Conservation (phyloP, 192 early-diverging fungal species). For the Lunasporangiospora selenospora region DNA sequence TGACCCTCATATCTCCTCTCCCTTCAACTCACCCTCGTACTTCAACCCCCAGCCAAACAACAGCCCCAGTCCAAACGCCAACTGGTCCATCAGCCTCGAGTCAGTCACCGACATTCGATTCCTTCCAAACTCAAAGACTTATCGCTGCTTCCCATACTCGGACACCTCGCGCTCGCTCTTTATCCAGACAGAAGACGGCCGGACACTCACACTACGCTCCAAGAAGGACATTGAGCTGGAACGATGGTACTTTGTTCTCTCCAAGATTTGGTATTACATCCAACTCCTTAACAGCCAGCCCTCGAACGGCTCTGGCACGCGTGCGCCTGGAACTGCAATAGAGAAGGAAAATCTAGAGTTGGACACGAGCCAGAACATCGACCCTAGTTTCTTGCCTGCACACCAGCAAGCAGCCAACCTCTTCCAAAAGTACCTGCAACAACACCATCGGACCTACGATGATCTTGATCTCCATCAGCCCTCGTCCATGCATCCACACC, state of each 20-base stretch:
- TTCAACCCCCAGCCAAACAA: slow-evolving; percentile 11
- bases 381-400: slow-evolving; percentile 8
- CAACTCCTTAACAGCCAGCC: neutral
- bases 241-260: slow-evolving; percentile 27
- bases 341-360: neutral
- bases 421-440: slow-evolving; percentile 22
- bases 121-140: neutral
- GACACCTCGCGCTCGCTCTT: slow-evolving; percentile 7
- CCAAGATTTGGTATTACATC: slow-evolving; percentile 27
- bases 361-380: slow-evolving; percentile 1
- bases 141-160: slow-evolving; percentile 15
- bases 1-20: too few species aligned
- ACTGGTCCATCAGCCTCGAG: slow-evolving; percentile 20
- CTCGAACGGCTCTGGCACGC: neutral
- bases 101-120: slow-evolving; percentile 19
- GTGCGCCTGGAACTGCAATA: neutral
- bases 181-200: slow-evolving; percentile 19
- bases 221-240: slow-evolving; percentile 31
- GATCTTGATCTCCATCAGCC: too few species aligned
- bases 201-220: slow-evolving; percentile 7
- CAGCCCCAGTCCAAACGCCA: slow-evolving; percentile 31
- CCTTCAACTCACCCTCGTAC: too few species aligned
- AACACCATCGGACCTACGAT: too few species aligned
- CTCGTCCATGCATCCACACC: too few species aligned
- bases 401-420: slow-evolving; percentile 22